Evolutionary conservation across 352 stramenopile genomes (phyloP).

Genomic region (Globisporangium orthogonon): DNA sequence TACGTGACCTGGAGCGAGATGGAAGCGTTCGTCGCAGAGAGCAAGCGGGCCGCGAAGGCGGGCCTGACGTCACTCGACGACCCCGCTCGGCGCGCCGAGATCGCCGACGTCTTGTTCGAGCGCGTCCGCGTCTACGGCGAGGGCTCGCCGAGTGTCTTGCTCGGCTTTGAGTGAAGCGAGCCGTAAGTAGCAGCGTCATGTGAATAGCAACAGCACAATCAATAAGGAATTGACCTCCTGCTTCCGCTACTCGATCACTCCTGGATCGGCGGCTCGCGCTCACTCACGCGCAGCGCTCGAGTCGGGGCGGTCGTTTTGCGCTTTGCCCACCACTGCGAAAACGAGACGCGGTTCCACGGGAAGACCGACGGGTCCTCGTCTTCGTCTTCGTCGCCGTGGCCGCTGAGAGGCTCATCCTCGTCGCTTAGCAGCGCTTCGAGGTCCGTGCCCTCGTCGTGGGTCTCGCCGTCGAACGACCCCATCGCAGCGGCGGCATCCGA

Average conservation of each 20-base stretch:
- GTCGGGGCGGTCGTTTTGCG: slow-evolving; percentile 17
- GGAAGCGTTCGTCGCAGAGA: slow-evolving; percentile 45
- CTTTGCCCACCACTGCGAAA: slow-evolving; percentile 74
- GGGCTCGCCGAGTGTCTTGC: slow-evolving; percentile 37
- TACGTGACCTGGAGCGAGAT: slow-evolving; percentile 63
- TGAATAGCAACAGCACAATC: background rate
- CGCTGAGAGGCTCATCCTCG: slow-evolving; percentile 36
- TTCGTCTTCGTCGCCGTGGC: slow-evolving; percentile 16
- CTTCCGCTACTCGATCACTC: slow-evolving; percentile 1
- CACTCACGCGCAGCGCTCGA: background rate
- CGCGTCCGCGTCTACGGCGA: slow-evolving; percentile 53
- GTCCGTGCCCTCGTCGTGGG: slow-evolving; percentile 57
- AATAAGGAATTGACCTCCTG: background rate
- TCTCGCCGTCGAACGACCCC: slow-evolving; percentile 29
- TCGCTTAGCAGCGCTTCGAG: slow-evolving; percentile 61
- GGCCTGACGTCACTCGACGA: slow-evolving; percentile 17
- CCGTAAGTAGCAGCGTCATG: background rate
- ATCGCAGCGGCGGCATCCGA: slow-evolving; percentile 9
- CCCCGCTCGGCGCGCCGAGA: slow-evolving; percentile 23
- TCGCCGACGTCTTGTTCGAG: slow-evolving; percentile 58
- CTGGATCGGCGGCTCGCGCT: slow-evolving; percentile 17
- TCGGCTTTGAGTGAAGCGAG: slow-evolving; percentile 52
- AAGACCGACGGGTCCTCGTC: slow-evolving; percentile 38
- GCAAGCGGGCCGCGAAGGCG: slow-evolving; percentile 23
- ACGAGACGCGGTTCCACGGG: slow-evolving; percentile 68